Evolutionary conservation across 148 eudicot species (phyloP).

Genomic region (Talinum fruticosum): DNA sequence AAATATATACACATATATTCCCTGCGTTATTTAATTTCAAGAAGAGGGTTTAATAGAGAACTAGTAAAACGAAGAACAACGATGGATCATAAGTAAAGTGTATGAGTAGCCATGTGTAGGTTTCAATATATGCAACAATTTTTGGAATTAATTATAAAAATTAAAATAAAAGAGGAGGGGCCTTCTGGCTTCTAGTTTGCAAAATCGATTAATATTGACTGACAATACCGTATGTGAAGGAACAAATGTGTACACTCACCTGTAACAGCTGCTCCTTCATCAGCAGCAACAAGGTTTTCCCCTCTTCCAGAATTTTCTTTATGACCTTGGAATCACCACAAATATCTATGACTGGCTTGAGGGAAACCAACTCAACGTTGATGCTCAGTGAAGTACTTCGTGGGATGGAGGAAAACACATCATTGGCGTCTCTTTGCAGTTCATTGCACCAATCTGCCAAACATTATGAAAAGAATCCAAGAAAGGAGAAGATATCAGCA

Average conservation of each 20-base stretch:
- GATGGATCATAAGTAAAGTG: neutral
- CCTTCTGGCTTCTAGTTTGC: neutral
- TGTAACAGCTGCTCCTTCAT: conserved; percentile 56
- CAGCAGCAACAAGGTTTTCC: conserved; percentile 47
- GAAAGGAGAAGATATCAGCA: neutral
- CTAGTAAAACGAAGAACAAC: neutral
- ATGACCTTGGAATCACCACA: conserved; percentile 56
- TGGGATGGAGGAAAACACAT: conserved; percentile 34
- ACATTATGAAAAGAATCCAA: conserved; percentile 5
- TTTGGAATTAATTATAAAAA: no score
- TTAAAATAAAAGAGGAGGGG: neutral
- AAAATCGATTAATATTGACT: neutral
- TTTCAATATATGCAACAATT: neutral
- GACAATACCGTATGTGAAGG: neutral
- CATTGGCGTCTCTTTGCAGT: conserved; percentile 22
- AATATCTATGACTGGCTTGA: conserved; percentile 52
- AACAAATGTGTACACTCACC: conserved; percentile 36
- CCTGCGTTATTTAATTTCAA: neutral
- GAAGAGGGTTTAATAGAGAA: neutral
- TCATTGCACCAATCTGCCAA: conserved; percentile 53
- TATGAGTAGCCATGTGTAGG: neutral
- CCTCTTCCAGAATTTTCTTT: conserved; percentile 62
- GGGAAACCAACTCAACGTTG: conserved; percentile 42
- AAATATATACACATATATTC: no score
- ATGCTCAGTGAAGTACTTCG: conserved; percentile 41